Conservation (phyloP, 768 basidiomycete species). For the Kwoniella newhampshirensis region DNA sequence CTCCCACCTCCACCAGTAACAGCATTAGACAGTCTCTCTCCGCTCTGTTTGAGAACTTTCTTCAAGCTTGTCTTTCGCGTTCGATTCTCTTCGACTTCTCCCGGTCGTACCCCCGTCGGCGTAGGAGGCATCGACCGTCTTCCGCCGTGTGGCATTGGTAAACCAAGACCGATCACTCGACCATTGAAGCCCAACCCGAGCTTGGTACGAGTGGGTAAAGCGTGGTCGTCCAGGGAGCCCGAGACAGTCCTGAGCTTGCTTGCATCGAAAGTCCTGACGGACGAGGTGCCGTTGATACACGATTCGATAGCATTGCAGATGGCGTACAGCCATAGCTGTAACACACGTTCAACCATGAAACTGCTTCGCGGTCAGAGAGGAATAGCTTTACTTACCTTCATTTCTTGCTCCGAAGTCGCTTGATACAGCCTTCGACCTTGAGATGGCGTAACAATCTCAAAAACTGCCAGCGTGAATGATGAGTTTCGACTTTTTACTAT, state of each 20-base stretch:
- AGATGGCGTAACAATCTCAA: slow-evolving; percentile 52
- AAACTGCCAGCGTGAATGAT: slow-evolving; percentile 26
- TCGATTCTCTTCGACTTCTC: slow-evolving; percentile 15
- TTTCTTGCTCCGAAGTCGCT: slow-evolving; percentile 48
- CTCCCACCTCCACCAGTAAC: slow-evolving; percentile 13
- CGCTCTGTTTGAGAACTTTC: slow-evolving; percentile 35
- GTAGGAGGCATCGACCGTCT: slow-evolving; percentile 31
- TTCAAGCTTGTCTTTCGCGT: slow-evolving; percentile 41
- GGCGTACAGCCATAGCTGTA: slow-evolving; percentile 50
- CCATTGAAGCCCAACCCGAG: slow-evolving; percentile 21
- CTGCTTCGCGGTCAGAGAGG: too few relatives aligned
- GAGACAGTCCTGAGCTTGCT: slow-evolving; percentile 41
- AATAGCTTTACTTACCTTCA: slow-evolving; percentile 51
- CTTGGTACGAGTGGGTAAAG: slow-evolving; percentile 30
- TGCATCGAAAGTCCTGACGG: slow-evolving; percentile 45
- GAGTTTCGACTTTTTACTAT: neutral
- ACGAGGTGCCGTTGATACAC: slow-evolving; percentile 50
- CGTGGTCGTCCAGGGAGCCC: slow-evolving; percentile 44
- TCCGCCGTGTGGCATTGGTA: slow-evolving; percentile 15
- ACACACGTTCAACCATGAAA: slow-evolving; percentile 8
- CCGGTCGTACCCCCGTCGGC: slow-evolving; percentile 1
- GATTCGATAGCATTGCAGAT: slow-evolving; percentile 53
- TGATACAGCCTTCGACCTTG: slow-evolving; percentile 51
- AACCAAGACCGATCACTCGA: slow-evolving; percentile 22
- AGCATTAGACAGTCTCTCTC: slow-evolving; percentile 32